Conservation (phyloP, 2,329 filamentous ascomycete genomes). For the Clarireedia paspali region DNA sequence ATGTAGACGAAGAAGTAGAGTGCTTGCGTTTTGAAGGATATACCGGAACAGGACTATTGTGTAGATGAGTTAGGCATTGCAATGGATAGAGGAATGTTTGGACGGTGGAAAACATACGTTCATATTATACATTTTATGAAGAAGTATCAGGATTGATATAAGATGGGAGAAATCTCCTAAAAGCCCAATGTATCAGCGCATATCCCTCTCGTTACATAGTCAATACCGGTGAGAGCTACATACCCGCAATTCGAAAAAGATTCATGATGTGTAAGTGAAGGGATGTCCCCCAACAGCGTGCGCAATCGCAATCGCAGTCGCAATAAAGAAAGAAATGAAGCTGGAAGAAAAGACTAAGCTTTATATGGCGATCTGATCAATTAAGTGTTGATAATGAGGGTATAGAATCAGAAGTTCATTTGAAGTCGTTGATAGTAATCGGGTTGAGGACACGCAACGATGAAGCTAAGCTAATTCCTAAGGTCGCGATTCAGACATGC, state of each 20-base stretch:
- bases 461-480: constrained; percentile 13
- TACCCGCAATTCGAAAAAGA: constrained; percentile 62
- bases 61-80: constrained; percentile 7
- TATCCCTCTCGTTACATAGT: neutral
- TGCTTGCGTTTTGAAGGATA: constrained; percentile 98
- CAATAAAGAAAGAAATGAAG: neutral
- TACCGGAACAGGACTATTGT: constrained; percentile 61
- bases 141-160: constrained; percentile 83
- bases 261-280: constrained; percentile 47
- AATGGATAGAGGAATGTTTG: neutral
- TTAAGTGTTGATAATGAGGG: neutral
- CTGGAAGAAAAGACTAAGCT: neutral
- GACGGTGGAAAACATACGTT: constrained; percentile 52
- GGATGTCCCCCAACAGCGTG: constrained; percentile 1
- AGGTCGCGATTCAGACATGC: neutral
- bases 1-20: constrained; percentile 92
- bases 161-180: constrained; percentile 93
- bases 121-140: constrained; percentile 93
- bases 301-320: neutral
- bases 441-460: constrained; percentile 25
- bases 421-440: neutral
- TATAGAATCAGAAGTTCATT: neutral
- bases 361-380: neutral
- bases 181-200: constrained; percentile 6
- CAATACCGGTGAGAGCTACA: neutral